Base-by-base conservation (phyloP, 2,329 filamentous ascomycete species). In the Stachybotrys chlorohalonatus region DNA sequence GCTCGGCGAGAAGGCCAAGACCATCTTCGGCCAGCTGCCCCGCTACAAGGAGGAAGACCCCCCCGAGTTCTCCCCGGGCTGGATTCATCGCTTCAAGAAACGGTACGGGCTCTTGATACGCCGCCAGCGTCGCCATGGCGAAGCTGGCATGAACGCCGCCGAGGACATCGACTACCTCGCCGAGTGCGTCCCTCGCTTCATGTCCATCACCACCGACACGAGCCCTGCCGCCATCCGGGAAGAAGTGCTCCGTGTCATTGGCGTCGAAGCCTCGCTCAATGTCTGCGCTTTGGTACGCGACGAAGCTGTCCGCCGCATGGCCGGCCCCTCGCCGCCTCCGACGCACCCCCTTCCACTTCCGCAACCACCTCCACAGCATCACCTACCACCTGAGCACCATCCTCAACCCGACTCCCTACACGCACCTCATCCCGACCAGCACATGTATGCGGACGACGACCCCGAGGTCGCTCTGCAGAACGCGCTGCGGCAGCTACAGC, bases 11-110 rank as follows among this genome's bases (percentile, higher is more conserved):
- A 84, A 84, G 70, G 81, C 81, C 48, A 84, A 83, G 64, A 64
- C 69, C 55, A 82, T 84, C 60, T 84, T 84, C 65, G 70, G 70
- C 48, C 76, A 81, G 61, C 70, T 84, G 31, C 80, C 81, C 15
- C 78, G 80, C 16, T 84, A 84, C 66, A 82, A 80, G 64, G 81
- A 81, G 59, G 80, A 84, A 64, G 68, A 68, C n/a, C 71, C 81
- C 1, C 81, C 81, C 50, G 81, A 84, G 65, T 84, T 84, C 64
- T 83, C 80, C 0, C 81, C 81, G 0, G 81, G 81, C 47, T 84
- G 81, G 81, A 84, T 84, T 55, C 81, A 84, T 60, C 75, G 81
- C 42, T 84, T 84, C 70, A 84, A 84, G 69, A 84, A 83, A 65
- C 75, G 81, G 11, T 84, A 84, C 56, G 80, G 81, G 0, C 71